Evolutionary conservation across 495 filamentous ascomycete species (phyloP).

Genomic region (Aspergillus saccharolyticus): DNA sequence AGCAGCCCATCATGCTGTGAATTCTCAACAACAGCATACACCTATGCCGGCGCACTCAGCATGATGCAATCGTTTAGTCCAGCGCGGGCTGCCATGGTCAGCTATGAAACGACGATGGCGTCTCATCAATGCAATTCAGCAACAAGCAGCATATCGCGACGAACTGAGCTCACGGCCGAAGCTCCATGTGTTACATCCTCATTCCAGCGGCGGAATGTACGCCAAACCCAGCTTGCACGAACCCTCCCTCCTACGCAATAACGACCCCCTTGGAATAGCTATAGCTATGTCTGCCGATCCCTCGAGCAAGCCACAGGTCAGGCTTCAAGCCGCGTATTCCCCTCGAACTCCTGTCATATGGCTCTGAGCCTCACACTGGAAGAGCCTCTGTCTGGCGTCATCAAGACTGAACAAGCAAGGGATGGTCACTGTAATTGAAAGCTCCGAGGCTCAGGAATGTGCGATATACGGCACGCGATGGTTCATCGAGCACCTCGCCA

Average conservation of each 20-base stretch:
- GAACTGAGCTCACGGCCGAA: not conserved
- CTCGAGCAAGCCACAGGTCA: not conserved
- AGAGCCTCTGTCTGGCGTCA: conserved; percentile 1
- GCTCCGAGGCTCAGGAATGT: not conserved
- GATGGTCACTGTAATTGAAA: not conserved
- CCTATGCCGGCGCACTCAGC: too few relatives aligned
- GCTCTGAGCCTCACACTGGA: not conserved
- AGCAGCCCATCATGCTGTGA: too few relatives aligned
- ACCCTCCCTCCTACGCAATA: too few relatives aligned
- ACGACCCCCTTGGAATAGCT: too few relatives aligned
- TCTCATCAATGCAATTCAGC: not conserved
- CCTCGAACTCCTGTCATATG: not conserved
- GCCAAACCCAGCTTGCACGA: not conserved
- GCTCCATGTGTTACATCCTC: not conserved
- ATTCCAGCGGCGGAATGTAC: not conserved
- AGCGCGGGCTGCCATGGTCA: too few relatives aligned
- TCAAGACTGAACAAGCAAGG: not conserved
- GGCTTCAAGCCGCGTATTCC: not conserved
- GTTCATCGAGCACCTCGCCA: not conserved
- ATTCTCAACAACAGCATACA: too few relatives aligned
- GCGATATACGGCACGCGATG: not conserved
- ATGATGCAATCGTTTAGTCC: too few relatives aligned
- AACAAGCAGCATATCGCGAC: not conserved
- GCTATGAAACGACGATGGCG: not conserved
- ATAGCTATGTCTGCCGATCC: not conserved